A percentile compares a stretch with the other conserved stretches of the same genome.
These are phyloP conservation scores for Zychaea mexicana DNA, from an alignment of 371 early-diverging fungal genomes.

Conservation along the genomic window DNA sequence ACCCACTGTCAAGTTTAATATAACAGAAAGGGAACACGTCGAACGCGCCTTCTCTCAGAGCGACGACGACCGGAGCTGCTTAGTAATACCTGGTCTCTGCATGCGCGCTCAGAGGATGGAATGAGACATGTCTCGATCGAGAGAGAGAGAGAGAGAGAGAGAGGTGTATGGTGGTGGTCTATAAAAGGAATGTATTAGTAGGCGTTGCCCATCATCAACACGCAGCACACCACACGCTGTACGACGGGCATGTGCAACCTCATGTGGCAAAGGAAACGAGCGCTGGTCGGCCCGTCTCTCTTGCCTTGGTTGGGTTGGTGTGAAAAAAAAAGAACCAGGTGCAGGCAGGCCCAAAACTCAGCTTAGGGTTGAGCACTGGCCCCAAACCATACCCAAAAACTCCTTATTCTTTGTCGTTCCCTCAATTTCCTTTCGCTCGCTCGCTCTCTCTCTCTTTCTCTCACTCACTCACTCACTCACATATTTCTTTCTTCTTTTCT, in stretches of 20 bases:
- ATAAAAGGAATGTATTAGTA: not conserved
- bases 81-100: too few relatives aligned
- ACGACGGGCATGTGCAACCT: not conserved
- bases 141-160: too few relatives aligned
- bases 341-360: not conserved
- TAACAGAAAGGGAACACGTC: too few relatives aligned
- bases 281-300: too few relatives aligned
- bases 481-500: conserved; percentile 13
- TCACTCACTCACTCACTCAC: not conserved
- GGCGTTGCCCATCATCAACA: not conserved
- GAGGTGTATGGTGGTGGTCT: not conserved
- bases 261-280: not conserved
- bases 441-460: conserved; percentile 4
- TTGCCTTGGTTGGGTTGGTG: not conserved
- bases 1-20: too few relatives aligned
- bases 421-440: conserved; percentile 6
- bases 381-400: not conserved
- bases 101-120: too few relatives aligned
- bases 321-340: not conserved
- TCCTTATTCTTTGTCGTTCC: conserved; percentile 1
- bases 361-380: not conserved
- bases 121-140: too few relatives aligned
- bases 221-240: not conserved
- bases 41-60: too few relatives aligned
- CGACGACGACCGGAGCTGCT: too few relatives aligned